These are phyloP conservation scores for Prinsepia uniflora DNA, from an alignment of 306 rosid genomes.

Conservation along the genomic window DNA sequence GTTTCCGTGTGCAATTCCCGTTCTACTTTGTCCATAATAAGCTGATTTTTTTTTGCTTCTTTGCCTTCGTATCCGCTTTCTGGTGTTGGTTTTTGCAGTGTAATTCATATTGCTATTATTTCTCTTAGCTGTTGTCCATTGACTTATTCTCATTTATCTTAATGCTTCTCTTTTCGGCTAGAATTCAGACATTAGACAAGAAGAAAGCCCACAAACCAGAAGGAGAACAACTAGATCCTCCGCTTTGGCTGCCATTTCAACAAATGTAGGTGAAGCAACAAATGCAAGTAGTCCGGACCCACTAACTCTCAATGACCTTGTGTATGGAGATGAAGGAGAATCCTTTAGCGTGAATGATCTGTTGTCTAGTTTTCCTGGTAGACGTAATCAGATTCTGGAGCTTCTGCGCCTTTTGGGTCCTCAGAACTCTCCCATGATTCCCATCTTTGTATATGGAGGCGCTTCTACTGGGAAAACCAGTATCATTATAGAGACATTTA, in stretches of 20 bases:
- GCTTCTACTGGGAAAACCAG: slow-evolving; percentile 82
- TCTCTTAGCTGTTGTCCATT: not conserved
- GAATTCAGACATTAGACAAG: slow-evolving; percentile 47
- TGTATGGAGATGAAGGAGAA: slow-evolving; percentile 69
- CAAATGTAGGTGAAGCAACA: slow-evolving; percentile 27
- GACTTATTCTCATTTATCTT: not conserved
- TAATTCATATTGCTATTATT: not conserved
- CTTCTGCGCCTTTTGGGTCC: slow-evolving; percentile 64
- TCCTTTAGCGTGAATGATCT: slow-evolving; percentile 56
- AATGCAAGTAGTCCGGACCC: slow-evolving; percentile 35
- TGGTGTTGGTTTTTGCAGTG: not conserved
- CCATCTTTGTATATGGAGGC: slow-evolving; percentile 78
- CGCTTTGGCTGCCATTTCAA: slow-evolving; percentile 35
- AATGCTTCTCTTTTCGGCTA: not conserved
- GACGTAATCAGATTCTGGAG: slow-evolving; percentile 62
- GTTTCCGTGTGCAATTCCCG: not conserved
- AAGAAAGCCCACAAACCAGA: slow-evolving; percentile 39
- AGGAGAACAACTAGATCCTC: slow-evolving; percentile 69
- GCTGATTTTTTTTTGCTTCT: not conserved
- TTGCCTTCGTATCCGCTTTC: not conserved
- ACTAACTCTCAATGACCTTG: slow-evolving; percentile 52
- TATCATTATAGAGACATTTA: slow-evolving; percentile 52
- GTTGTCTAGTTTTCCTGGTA: slow-evolving; percentile 59
- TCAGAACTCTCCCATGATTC: slow-evolving; percentile 69
- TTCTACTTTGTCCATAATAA: not conserved